Conservation (phyloP, 768 basidiomycete species). For the Grammothele lineata region DNA sequence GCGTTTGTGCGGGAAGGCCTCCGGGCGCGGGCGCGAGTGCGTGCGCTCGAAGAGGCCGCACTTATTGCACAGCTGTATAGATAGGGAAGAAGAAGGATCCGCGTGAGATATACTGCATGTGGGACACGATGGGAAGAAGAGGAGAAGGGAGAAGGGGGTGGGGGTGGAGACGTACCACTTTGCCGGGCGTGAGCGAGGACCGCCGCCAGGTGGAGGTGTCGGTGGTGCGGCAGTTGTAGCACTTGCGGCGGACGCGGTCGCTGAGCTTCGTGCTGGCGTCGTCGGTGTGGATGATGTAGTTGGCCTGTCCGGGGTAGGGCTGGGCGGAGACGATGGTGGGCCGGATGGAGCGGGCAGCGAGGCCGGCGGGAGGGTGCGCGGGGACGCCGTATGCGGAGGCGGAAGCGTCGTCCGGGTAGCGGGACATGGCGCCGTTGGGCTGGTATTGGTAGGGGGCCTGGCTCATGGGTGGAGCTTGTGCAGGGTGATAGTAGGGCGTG, state of each 20-base stretch:
- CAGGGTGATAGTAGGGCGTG: conserved; percentile 19
- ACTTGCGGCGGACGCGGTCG: conserved; percentile 69
- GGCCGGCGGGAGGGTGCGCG: conserved; percentile 21
- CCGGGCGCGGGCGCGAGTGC: conserved; percentile 72
- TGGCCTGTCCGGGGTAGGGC: conserved; percentile 36
- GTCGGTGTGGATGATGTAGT: conserved; percentile 54
- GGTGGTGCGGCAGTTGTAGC: conserved; percentile 84
- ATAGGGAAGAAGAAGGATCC: conserved; percentile 3
- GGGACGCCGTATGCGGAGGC: conserved; percentile 19
- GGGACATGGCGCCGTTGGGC: conserved; percentile 11
- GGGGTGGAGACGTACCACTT: conserved; percentile 46
- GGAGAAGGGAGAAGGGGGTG: not conserved
- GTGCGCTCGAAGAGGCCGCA: conserved; percentile 81
- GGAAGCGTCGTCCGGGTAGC: conserved; percentile 11
- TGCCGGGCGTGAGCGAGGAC: conserved; percentile 73
- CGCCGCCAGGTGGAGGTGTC: conserved; percentile 82
- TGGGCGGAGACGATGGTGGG: conserved; percentile 25
- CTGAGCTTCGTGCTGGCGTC: conserved; percentile 79
- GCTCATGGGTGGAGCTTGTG: conserved; percentile 11
- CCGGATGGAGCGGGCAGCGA: conserved; percentile 21
- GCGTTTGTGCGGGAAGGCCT: conserved; percentile 78
- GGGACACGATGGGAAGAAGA: not conserved
- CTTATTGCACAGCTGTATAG: conserved; percentile 47
- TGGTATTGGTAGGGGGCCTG: conserved; percentile 16
- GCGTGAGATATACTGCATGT: not conserved